A percentile compares a stretch with the other conserved stretches of the same genome.
Conservation (phyloP, 768 basidiomycete species). For the Trametes maxima region DNA sequence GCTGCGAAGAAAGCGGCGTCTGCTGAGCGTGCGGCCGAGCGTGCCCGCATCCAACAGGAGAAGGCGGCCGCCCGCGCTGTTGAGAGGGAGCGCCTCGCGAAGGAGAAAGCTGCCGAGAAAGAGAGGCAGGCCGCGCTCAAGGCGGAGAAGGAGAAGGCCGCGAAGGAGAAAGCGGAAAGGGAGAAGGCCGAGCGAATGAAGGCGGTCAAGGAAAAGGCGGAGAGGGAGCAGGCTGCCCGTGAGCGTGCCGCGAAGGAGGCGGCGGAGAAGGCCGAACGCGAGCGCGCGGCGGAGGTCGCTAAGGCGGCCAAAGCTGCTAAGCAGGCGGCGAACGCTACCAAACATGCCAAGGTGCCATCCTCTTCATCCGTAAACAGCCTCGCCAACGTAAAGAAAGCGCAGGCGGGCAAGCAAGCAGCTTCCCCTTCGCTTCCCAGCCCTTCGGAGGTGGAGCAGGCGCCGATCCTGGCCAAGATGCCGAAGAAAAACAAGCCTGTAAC, state of each 20-base stretch:
- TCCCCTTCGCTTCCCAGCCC: constrained; percentile 20
- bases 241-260: constrained; percentile 34
- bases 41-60: constrained; percentile 57
- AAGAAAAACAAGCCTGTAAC: constrained; percentile 76
- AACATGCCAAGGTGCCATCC: constrained; percentile 29
- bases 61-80: constrained; percentile 56
- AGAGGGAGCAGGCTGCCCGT: constrained; percentile 40
- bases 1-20: constrained; percentile 67
- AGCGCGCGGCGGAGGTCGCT: constrained; percentile 30
- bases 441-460: constrained; percentile 56
- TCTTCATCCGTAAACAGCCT: constrained; percentile 12
- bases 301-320: constrained; percentile 22
- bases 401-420: constrained; percentile 30
- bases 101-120: constrained; percentile 58
- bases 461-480: constrained; percentile 79
- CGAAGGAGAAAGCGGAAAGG: constrained; percentile 38
- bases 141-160: constrained; percentile 42
- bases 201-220: constrained; percentile 40
- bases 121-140: constrained; percentile 45
- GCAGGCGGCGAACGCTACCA: constrained; percentile 16
- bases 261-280: constrained; percentile 33
- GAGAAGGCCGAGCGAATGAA: constrained; percentile 44
- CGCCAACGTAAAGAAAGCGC: constrained; percentile 22
- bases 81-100: constrained; percentile 54
- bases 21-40: constrained; percentile 61